Base-by-base conservation (phyloP, 352 stramenopile genomes). In the Thalassiosira mediterranea region DNA sequence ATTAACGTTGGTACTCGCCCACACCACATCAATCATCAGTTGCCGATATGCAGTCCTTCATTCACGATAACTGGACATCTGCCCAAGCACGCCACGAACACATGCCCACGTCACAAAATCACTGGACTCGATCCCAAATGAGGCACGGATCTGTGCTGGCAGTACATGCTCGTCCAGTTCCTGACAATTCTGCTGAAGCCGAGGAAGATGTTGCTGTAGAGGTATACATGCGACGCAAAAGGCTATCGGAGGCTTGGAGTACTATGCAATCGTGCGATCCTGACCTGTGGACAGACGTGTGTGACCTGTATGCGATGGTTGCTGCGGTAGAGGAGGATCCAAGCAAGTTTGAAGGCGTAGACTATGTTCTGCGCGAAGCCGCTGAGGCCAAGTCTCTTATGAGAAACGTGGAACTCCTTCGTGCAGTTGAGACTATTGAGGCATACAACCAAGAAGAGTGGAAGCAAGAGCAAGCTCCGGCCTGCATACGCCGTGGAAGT, bases 251-350 rank as follows among this genome's bases (percentile, higher is more conserved):
- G 21, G 69, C 69, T 10, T 78, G 69, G 69, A 32, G 53, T 28
- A 26, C 71, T 31, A 78, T 78, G 69, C 48, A 78, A 62, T 64
- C 59, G 5, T 62, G 63, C 15, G 69, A 78, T 48, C 25, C 40
- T 28, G 42, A 59, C 17, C 5, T 72, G 17, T 78, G 59, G 69
- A 66, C 44, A 31, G 69, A 78, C 44, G 42, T 72, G 1, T 78
- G 69, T 44, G 31, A 59, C 17, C 34, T 78, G 4, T 67, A 72
- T 31, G 26, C 38, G 1, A 60, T 67, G 59, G 53, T 72, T 28
- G 28, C 60, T 15, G 51, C 51, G 21, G 59, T 70, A 11, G 56
- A 69, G 19, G 29, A 56, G 15, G 51, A 68, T 19, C 13, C 58
- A 15, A 29, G 56, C 48, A 64, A 60, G 10, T 76, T 49, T 21